Evolutionary conservation across 495 filamentous ascomycete genomes (phyloP).

Genomic region (Penicillium salamii): DNA sequence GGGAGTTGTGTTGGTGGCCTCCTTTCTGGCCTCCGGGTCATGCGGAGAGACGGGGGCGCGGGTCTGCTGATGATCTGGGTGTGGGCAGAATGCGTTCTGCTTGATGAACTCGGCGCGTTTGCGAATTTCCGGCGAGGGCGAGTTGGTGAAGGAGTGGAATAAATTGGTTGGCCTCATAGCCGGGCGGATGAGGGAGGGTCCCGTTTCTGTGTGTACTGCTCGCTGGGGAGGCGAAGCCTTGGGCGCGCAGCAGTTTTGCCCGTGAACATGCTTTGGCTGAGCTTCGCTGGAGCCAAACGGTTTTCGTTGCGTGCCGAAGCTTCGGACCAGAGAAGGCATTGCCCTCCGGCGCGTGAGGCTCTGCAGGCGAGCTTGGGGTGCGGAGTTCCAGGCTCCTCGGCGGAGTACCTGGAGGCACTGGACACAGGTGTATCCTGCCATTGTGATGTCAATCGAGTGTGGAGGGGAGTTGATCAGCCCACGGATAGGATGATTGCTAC

Average conservation of each 20-base stretch:
- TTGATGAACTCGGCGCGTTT: conserved; percentile 83
- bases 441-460: conserved; percentile 22
- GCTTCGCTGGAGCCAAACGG: conserved; percentile 14
- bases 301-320: conserved; percentile 30
- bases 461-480: conserved; percentile 3
- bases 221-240: conserved; percentile 19
- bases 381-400: conserved; percentile 21
- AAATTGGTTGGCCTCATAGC: conserved; percentile 78
- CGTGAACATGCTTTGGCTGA: conserved; percentile 10
- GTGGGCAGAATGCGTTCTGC: conserved; percentile 87
- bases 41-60: conserved; percentile 55
- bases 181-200: conserved; percentile 27
- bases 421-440: conserved; percentile 44
- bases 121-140: conserved; percentile 80
- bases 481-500: conserved; percentile 5
- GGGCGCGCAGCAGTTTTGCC: conserved; percentile 5
- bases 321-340: conserved; percentile 27
- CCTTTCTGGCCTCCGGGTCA: conserved; percentile 58
- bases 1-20: conserved; percentile 42
- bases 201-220: conserved; percentile 25
- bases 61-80: conserved; percentile 75
- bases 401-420: conserved; percentile 41
- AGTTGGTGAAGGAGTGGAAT: conserved; percentile 86
- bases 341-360: conserved; percentile 24
- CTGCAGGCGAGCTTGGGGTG: conserved; percentile 19